Base-by-base conservation (phyloP, 2,329 filamentous ascomycete genomes). In the Cladobotryum mycophilum region DNA sequence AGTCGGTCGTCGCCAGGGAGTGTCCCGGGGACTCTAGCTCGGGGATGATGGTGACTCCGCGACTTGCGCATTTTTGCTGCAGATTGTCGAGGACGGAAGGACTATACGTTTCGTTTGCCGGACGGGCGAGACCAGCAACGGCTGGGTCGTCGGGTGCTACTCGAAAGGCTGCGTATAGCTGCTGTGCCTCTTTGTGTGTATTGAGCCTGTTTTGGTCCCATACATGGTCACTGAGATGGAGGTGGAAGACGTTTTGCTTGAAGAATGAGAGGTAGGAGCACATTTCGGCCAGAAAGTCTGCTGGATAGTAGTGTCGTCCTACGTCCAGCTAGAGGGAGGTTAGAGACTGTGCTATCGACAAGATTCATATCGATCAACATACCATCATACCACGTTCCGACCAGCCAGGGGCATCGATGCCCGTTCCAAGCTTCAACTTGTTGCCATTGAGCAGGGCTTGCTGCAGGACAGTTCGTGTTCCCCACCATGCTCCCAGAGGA, bases 401-500 rank as follows among this genome's bases (percentile, higher is more conserved):
- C 51, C 51, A 53, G n/a, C 51, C 51, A 9, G 51, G 47, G 34
- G 51, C 49, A 17, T 51, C 51, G 2, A 53, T 11, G 1, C 51
- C 51, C 3, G 48, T 36, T 30, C 47, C 46, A 4, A 50, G 25
- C 48, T 50, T 53, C 15, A 53, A 3, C 43, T 52, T 54, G 18
- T 52, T 54, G 45, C 38, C 56, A 3, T 62, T 61, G 33, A 80
- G 60, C 20, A 74, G 53, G 3, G 74, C 69, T 55, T 73, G 75
- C 45, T 82, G 79, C 5, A 82, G 58, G 12, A 82, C 54, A 1
- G 78, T 76, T 34, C 79, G 69, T 0, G 79, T 81, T 41, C 73
- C 79, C 79, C 79, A 82, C 75, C 76, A 82, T 41, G 70, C 74
- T 12, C 79, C 79, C 3, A 80, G 66, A 1, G 78, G 71, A 46